A percentile compares a stretch with the other conserved stretches of the same genome.
Conservation (phyloP, 768 basidiomycete species). For the Gyrodon lividus region DNA sequence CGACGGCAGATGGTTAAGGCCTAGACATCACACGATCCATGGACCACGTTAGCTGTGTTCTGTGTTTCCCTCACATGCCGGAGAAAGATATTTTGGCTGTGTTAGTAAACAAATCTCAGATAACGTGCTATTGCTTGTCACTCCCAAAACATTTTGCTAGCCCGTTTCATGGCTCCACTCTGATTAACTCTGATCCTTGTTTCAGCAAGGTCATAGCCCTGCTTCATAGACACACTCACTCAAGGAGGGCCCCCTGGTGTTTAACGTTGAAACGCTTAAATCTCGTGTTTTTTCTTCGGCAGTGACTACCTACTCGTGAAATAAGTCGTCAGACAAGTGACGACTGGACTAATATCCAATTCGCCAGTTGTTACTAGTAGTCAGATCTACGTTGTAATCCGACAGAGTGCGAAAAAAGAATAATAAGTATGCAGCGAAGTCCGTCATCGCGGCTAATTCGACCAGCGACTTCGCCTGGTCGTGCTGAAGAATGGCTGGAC, state of each 20-base stretch:
- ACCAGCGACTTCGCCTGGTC: slow-evolving; percentile 20
- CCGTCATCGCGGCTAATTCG: slow-evolving; percentile 17
- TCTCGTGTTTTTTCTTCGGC: no score
- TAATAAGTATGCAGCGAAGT: slow-evolving; percentile 25
- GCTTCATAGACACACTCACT: neutral
- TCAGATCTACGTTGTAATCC: slow-evolving; percentile 11
- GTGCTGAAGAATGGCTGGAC: slow-evolving; percentile 1
- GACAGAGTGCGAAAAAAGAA: slow-evolving; percentile 2
- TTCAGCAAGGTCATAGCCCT: slow-evolving; percentile 24
- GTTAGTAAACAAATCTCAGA: neutral
- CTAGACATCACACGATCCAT: slow-evolving; percentile 13
- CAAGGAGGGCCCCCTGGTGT: slow-evolving; percentile 26
- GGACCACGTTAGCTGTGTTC: neutral
- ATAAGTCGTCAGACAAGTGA: slow-evolving; percentile 7
- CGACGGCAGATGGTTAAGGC: slow-evolving; percentile 36
- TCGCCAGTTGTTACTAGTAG: neutral
- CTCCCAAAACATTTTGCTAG: slow-evolving; percentile 10
- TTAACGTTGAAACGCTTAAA: slow-evolving; percentile 2
- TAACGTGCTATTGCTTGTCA: slow-evolving; percentile 21
- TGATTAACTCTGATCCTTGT: slow-evolving; percentile 13
- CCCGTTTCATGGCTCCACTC: slow-evolving; percentile 1
- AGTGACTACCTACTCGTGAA: slow-evolving; percentile 14
- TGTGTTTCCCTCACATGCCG: slow-evolving; percentile 6
- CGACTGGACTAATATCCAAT: slow-evolving; percentile 15
- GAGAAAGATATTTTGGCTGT: neutral